Base-by-base conservation (phyloP, 441 rosid species). In the Gossypium laxum region DNA sequence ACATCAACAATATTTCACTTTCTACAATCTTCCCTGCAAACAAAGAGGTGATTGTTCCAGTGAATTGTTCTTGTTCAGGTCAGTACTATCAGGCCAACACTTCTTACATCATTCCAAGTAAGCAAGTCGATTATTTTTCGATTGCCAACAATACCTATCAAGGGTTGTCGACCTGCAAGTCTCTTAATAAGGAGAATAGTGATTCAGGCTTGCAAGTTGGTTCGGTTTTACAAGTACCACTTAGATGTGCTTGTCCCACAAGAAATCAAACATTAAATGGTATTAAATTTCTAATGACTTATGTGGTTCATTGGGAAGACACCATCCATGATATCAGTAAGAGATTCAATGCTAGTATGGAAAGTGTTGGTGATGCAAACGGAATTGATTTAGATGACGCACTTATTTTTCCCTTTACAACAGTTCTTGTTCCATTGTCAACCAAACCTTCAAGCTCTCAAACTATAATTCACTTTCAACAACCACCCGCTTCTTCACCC, bases 241-340 rank as follows among this genome's bases (percentile, higher is more conserved):
- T 85, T 26, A 83, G 92, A 78, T 90, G 95, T 75, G 98, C 93
- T 73, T 92, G 93, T 78, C 91, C 96, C 4, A 85, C 93, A 8
- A 86, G 76, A 72, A 85, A 82, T 72, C 98, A 85, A 59, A 80
- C 73, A 17, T 76, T 67, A 73, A 62, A 51, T 5, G 88, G 88
- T 18, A 74, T 84, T 1, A 82, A 78, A 2, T 91, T 77, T 77
- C 77, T 89, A 0, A 54, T 85, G 67, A 89, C 85, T 76, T 89
- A 83, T 48, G 5, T 80, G 10, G 72, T 84, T 1, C 75, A 70
- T 11, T 12, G 19, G 55, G 82, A 72, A 2, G 88, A 90, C 56
- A 1, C 41, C 0, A 79, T 86, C 7, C 18, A 50, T 0, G 1
- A 5, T 2, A 66, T 85, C 43, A 83, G 89, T 69, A 21, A 4